Conservation (phyloP, 208 protist species). For the Tetramitus jugosus region DNA sequence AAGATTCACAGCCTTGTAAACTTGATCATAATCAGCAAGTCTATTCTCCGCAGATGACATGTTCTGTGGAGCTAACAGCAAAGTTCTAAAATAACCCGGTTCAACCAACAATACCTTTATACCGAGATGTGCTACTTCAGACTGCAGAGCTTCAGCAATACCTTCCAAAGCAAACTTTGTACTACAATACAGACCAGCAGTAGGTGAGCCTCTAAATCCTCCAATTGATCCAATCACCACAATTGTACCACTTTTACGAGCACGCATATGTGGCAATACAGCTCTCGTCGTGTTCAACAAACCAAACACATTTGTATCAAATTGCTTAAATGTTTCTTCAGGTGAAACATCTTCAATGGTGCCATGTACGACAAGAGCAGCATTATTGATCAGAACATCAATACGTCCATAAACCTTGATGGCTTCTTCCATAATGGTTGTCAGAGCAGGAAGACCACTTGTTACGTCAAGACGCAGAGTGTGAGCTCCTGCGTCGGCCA, state of each 20-base stretch:
- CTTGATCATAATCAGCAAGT: conserved; percentile 23
- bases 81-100: conserved; percentile 26
- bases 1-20: background rate
- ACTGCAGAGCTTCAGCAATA: conserved; percentile 12
- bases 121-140: conserved; percentile 20
- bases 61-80: background rate
- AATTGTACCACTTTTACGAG: conserved; percentile 1
- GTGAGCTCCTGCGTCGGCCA: conserved; percentile 14
- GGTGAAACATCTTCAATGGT: too few species aligned
- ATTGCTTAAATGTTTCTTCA: too few species aligned
- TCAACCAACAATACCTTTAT: conserved; percentile 23
- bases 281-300: too few species aligned
- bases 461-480: conserved; percentile 23
- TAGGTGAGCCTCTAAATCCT: background rate
- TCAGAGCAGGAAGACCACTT: background rate
- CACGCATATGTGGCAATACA: conserved; percentile 27
- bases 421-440: background rate
- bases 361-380: conserved; percentile 12
- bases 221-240: conserved; percentile 18
- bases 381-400: too few species aligned
- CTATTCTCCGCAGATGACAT: conserved; percentile 6
- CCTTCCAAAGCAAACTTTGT: conserved; percentile 33
- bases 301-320: too few species aligned
- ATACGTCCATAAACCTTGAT: conserved; percentile 26
- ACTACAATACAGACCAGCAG: conserved; percentile 24